Evolutionary conservation across 352 stramenopile genomes (phyloP).

Genomic region (Globisporangium apiculatum): DNA sequence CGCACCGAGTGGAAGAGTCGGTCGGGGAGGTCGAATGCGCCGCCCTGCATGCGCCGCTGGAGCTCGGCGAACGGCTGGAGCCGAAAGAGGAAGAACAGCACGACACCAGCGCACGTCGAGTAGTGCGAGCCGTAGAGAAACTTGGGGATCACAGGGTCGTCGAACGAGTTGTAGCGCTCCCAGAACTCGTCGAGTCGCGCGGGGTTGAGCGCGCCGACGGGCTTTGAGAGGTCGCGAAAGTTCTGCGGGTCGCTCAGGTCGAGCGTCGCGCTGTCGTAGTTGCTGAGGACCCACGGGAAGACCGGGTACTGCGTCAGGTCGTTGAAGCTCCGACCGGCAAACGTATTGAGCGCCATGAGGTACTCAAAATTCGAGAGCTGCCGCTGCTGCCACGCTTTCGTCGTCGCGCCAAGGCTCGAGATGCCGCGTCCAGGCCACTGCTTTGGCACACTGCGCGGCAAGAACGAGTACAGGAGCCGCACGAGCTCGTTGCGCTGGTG

Average conservation of each 20-base stretch:
- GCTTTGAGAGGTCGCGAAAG: conserved; percentile 97
- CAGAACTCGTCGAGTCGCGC: conserved; percentile 91
- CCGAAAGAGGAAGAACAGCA: conserved; percentile 98
- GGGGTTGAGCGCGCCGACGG: conserved; percentile 95
- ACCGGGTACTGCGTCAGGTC: conserved; percentile 96
- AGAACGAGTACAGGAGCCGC: conserved; percentile 66
- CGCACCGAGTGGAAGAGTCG: conserved; percentile 96
- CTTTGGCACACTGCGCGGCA: conserved; percentile 60
- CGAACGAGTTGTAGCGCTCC: conserved; percentile 92
- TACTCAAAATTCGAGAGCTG: conserved; percentile 95
- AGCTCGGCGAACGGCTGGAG: conserved; percentile 97
- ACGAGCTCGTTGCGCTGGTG: conserved; percentile 76
- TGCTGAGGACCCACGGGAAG: conserved; percentile 85
- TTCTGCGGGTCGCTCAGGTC: conserved; percentile 84
- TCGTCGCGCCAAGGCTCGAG: conserved; percentile 39
- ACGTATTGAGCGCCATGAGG: conserved; percentile 92
- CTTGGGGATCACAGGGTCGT: conserved; percentile 86
- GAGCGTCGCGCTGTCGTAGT: conserved; percentile 68
- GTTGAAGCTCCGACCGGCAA: conserved; percentile 86
- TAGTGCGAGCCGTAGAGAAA: conserved; percentile 94
- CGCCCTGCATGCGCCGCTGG: conserved; percentile 94
- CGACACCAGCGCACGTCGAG: conserved; percentile 94
- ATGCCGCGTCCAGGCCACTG: conserved; percentile 65
- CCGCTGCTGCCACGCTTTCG: conserved; percentile 74
- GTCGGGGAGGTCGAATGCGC: conserved; percentile 97